Base-by-base conservation (phyloP, 2,329 filamentous ascomycete species). In the Domatiomyces catenatus region DNA sequence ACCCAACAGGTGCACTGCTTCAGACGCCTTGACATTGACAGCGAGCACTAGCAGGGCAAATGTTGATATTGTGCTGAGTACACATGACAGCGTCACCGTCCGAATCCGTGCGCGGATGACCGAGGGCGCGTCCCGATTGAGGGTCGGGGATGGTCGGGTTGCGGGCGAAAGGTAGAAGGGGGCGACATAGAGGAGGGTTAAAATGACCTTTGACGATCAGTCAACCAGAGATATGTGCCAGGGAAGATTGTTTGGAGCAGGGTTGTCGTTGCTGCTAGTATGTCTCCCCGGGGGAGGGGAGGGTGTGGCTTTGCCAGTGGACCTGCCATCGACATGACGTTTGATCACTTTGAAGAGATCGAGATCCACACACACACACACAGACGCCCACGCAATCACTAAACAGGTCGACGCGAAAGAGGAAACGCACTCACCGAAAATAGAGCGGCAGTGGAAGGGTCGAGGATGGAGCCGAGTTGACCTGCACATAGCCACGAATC, bases 41-140 rank as follows among this genome's bases (percentile, higher is more conserved):
- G 71, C 68, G 28, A 72, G 68, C 36, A 75, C 70, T 54, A 92
- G 73, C 47, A 94, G 70, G 61, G 78, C 70, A 58, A 84, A 72
- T 2, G 87, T 89, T 52, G 76, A 66, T 48, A 79, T 54, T 36
- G 80, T 81, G 67, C 84, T 85, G 51, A 80, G 61, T 48, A 81
- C 63, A 63, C 86, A 92, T 44, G 86, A 88, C 51, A 84, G 64
- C 19, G 80, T 82, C 59, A 94, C 90, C 49, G 83, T 84, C 50
- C 83, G 77, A 60, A 94, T 83, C 59, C 92, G 82, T 51, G 86
- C 85, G 59, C 82, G 83, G 69, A 98, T 96, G 48, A 93, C 87
- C 8, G 84, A 83, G 8, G 89, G 87, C 24, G 86, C 83, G 76
- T 96, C 89, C 63, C 92, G 81, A 54, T 85, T 86, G 24, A 93